Conservation (phyloP, 2,329 filamentous ascomycete species). For the Aureobasidium lini region DNA sequence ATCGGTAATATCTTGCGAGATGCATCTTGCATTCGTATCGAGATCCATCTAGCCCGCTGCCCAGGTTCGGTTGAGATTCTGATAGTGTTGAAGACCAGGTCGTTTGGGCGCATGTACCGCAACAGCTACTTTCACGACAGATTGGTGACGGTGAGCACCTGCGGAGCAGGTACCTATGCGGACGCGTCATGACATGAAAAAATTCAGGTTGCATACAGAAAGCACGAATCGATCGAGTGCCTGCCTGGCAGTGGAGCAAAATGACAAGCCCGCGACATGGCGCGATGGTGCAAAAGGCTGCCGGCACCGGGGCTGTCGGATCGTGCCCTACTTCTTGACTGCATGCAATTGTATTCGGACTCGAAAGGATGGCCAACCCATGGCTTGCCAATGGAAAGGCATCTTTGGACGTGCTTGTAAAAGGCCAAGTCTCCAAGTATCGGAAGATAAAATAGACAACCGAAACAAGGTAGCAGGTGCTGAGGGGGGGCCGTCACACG, state of each 20-base stretch:
- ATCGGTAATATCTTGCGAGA: neutral
- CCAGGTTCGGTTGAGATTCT: neutral
- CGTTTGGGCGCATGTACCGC: neutral
- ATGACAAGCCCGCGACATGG: neutral
- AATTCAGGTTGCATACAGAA: neutral
- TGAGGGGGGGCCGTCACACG: neutral
- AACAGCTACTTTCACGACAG: neutral
- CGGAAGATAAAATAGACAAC: neutral
- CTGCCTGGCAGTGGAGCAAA: neutral
- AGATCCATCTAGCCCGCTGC: neutral
- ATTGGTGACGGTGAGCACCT: neutral
- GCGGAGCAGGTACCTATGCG: too few relatives aligned
- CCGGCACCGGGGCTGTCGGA: neutral
- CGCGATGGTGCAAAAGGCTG: neutral
- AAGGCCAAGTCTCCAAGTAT: neutral
- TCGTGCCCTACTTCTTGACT: neutral
- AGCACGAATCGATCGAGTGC: neutral
- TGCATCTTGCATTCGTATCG: constrained; percentile 4
- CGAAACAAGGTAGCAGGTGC: neutral
- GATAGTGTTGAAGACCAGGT: neutral
- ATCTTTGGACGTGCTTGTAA: too few relatives aligned
- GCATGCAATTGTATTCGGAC: neutral
- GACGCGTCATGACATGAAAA: neutral
- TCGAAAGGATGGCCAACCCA: neutral
- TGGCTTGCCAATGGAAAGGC: neutral